phyloP scores from a whole-genome alignment of 306 rosid genomes.

The Pterocarpus santalinus region DNA sequence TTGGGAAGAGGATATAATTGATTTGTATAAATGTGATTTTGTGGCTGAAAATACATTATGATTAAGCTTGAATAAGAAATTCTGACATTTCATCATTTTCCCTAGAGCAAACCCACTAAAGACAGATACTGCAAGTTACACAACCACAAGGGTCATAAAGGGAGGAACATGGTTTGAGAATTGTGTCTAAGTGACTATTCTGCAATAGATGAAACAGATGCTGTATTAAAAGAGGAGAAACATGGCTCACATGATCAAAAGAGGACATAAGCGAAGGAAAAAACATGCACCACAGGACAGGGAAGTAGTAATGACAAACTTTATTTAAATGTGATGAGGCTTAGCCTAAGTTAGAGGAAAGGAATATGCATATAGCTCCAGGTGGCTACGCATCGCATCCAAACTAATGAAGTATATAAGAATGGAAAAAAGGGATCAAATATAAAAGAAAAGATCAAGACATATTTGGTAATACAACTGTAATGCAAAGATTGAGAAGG shows the following conservation, averaged over 20 bases:
- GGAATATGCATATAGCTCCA: slow-evolving; percentile 48
- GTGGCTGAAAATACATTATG: neutral
- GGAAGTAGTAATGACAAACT: slow-evolving; percentile 40
- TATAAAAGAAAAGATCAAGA: slow-evolving; percentile 15
- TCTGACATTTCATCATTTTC: neutral
- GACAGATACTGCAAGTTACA: neutral
- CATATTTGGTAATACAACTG: neutral
- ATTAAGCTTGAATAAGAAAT: neutral
- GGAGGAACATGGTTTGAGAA: slow-evolving; percentile 44
- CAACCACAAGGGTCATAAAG: slow-evolving; percentile 21
- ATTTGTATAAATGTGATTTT: slow-evolving; percentile 1
- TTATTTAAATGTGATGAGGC: slow-evolving; percentile 53
- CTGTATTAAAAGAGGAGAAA: slow-evolving; percentile 45
- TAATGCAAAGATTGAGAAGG: neutral
- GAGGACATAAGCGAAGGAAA: slow-evolving; percentile 11
- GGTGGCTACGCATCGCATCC: slow-evolving; percentile 28
- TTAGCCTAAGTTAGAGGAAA: slow-evolving; percentile 58
- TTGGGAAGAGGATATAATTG: neutral
- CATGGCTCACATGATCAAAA: slow-evolving; percentile 48
- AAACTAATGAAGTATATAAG: slow-evolving; percentile 31
- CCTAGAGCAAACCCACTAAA: slow-evolving; percentile 8
- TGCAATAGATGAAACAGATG: slow-evolving; percentile 42
- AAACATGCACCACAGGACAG: slow-evolving; percentile 37
- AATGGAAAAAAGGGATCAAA: slow-evolving; percentile 45
- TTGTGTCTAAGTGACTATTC: slow-evolving; percentile 45